Evolutionary conservation across 306 rosid species (phyloP), one percentile per base, ranked within the genome.

Genomic region (Ormosia emarginata): DNA sequence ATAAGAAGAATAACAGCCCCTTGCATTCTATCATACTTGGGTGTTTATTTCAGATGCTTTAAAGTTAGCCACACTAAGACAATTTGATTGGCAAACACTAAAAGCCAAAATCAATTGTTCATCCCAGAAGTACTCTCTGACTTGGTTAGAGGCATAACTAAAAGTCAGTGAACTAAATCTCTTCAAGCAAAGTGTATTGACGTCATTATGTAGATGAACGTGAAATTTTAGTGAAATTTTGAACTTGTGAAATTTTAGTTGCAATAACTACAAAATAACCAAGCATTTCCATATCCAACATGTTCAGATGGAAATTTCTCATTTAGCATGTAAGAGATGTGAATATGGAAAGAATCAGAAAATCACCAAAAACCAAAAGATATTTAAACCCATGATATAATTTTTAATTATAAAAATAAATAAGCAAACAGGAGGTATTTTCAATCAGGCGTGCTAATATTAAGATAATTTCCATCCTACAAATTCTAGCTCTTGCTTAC

Each of bases 101-200:
- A 68, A 30, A 70, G 32, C 30, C 11, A 30, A 70, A 14, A 70
- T 44, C 36, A 10, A 67, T 15, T 8, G 2, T 6, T 55, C 52
- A 56, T 8, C 53, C 53, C 17, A 8, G 55, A 14, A 17, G 9
- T 34, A 9, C 24, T 58, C 15, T 73, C 17, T 74, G 43, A 74
- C 68, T 57, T 29, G 79, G 52, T 29, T 13, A 71, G 46, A 64
- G 78, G 43, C 30, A 71, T 70, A 80, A 70, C 33, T 58, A 12
- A 53, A 67, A 11, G 30, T 18, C 39, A 44, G 39, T 0, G 24
- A 80, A 49, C 36, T 62, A 18, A 65, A 66, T 14, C 58, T 30
- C 40, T 65, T 10, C 2, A 9, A 65, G 69, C 39, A 40, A 53
- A 65, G 15, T 52, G 17, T 30, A 50, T 9, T 53, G 30, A 81